Percentiles rank a stretch among this genome's conserved stretches.
Conservation (phyloP, 2,329 filamentous ascomycete genomes). For the Colletotrichum karsti region DNA sequence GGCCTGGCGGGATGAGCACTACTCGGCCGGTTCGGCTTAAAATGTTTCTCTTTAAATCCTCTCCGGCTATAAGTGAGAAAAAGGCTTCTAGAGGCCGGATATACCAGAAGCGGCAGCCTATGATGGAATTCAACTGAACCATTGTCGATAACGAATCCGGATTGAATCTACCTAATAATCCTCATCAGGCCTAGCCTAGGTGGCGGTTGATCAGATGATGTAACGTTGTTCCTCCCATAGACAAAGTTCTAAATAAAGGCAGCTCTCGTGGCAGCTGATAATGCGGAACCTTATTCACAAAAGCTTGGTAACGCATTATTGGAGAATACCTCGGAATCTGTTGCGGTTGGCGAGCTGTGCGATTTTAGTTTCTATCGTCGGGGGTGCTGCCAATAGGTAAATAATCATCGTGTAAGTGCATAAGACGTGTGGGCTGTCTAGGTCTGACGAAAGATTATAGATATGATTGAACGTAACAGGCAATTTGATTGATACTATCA, state of each 20-base stretch:
- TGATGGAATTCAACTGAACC: background rate
- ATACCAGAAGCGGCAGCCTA: no score
- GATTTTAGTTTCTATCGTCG: background rate
- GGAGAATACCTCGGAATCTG: background rate
- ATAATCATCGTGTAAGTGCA: no score
- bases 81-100: background rate
- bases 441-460: no score
- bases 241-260: background rate
- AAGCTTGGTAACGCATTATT: background rate
- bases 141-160: background rate
- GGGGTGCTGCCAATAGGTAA: no score
- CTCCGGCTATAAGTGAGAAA: background rate
- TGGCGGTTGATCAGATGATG: background rate
- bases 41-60: background rate
- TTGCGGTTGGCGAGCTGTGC: background rate
- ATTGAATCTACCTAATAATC: background rate
- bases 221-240: background rate
- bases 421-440: no score
- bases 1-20: slow-evolving; percentile 32
- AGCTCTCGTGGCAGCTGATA: background rate
- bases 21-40: background rate
- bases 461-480: background rate
- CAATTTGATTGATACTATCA: background rate
- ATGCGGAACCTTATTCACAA: background rate
- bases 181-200: no score